phyloP scores from a whole-genome alignment of 1,284 basidiomycete genomes.

The Malassezia nana region DNA sequence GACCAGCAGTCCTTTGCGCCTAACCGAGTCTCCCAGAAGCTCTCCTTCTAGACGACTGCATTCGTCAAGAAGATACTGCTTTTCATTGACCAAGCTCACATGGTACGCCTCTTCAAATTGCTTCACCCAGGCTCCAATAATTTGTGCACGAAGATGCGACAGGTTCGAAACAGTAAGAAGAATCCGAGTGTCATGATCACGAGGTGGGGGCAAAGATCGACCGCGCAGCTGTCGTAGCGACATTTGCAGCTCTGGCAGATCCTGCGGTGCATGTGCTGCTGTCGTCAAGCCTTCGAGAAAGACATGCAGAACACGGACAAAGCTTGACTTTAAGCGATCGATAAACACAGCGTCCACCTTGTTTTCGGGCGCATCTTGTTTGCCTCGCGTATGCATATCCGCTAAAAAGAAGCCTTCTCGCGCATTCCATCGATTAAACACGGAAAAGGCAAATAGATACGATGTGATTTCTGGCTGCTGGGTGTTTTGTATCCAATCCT shows the following conservation, averaged over 20 bases:
- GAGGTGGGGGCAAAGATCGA: background rate
- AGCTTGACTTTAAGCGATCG: conserved; percentile 69
- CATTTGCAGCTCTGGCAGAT: conserved; percentile 28
- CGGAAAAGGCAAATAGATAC: conserved; percentile 64
- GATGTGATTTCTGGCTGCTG: conserved; percentile 51
- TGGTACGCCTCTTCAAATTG: conserved; percentile 72
- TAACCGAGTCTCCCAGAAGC: conserved; percentile 75
- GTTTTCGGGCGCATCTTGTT: conserved; percentile 14
- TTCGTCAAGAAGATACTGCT: conserved; percentile 66
- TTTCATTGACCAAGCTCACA: conserved; percentile 65
- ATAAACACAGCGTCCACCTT: conserved; percentile 29
- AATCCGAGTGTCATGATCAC: conserved; percentile 61
- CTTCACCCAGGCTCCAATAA: conserved; percentile 69
- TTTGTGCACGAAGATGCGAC: conserved; percentile 59
- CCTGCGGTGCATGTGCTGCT: conserved; percentile 58
- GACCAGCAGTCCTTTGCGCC: conserved; percentile 64
- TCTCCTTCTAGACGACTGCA: conserved; percentile 73
- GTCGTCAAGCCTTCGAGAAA: conserved; percentile 80
- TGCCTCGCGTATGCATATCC: conserved; percentile 55
- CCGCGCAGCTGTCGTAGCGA: conserved; percentile 19
- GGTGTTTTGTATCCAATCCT: conserved; percentile 66
- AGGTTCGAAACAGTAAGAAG: conserved; percentile 85
- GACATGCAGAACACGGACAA: conserved; percentile 76
- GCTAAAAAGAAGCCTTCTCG: conserved; percentile 72
- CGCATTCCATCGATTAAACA: conserved; percentile 72